phyloP scores from a whole-genome alignment of 2,329 filamentous ascomycete species.

The Lecanicillium sp. region DNA sequence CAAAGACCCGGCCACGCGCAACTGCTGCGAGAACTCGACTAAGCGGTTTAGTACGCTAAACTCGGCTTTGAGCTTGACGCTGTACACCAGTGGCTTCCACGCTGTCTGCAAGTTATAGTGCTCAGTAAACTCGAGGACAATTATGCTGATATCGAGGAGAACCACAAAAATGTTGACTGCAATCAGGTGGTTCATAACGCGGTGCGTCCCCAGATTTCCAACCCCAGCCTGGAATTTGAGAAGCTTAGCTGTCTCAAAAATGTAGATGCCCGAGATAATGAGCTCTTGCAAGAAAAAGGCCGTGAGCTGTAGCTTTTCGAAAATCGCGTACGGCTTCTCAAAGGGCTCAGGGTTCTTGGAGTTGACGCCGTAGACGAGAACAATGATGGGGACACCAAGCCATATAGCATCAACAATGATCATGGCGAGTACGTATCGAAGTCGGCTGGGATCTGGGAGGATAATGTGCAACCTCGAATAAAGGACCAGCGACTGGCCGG shows the following conservation, averaged over 20 bases:
- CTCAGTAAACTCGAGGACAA: conserved; percentile 22
- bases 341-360: conserved; percentile 17
- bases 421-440: conserved; percentile 46
- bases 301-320: conserved; percentile 48
- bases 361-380: conserved; percentile 47
- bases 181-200: conserved; percentile 28
- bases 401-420: conserved; percentile 47
- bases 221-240: conserved; percentile 31
- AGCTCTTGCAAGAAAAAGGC: conserved; percentile 49
- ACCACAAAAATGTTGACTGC: conserved; percentile 34
- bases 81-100: conserved; percentile 26
- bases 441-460: conserved; percentile 37
- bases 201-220: conserved; percentile 10
- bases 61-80: conserved; percentile 28
- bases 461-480: conserved; percentile 57
- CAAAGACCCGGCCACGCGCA: background rate
- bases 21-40: conserved; percentile 23
- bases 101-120: conserved; percentile 25
- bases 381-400: conserved; percentile 44
- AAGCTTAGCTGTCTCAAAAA: conserved; percentile 41
- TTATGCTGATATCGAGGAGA: conserved; percentile 29
- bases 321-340: conserved; percentile 28
- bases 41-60: conserved; percentile 27
- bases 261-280: conserved; percentile 44
- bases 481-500: conserved; percentile 52